phyloP scores from a whole-genome alignment of 208 protist species.

The Acanthamoeba royreba region DNA sequence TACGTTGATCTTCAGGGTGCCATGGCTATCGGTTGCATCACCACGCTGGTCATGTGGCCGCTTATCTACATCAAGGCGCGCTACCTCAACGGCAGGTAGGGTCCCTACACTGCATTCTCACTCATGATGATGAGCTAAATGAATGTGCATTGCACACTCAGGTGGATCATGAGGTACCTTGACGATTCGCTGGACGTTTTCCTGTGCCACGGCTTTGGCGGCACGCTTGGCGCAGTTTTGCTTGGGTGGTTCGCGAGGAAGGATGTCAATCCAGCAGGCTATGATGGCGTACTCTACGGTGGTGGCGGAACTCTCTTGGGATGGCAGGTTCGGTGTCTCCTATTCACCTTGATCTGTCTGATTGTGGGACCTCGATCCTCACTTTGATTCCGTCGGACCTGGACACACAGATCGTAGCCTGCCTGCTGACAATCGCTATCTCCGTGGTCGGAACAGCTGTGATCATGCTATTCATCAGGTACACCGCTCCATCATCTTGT shows the following conservation, averaged over 20 bases:
- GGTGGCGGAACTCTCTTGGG: constrained; percentile 17
- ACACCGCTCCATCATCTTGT: neutral
- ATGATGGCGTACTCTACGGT: neutral
- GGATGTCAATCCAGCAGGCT: neutral
- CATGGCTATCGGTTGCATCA: neutral
- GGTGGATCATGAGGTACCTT: constrained; percentile 18
- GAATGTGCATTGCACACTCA: neutral
- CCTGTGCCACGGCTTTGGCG: neutral
- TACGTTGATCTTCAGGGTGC: neutral
- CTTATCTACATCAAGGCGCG: neutral
- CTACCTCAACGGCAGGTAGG: neutral
- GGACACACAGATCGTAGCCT: neutral
- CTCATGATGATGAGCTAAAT: neutral
- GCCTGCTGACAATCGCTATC: constrained; percentile 11
- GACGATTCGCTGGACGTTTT: constrained; percentile 33
- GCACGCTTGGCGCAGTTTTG: neutral
- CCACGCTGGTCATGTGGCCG: neutral
- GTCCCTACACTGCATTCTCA: neutral
- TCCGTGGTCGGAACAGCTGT: neutral
- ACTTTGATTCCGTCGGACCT: neutral
- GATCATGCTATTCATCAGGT: neutral
- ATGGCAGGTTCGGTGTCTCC: neutral
- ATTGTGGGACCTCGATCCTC: neutral
- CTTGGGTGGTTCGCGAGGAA: neutral
- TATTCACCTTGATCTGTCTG: neutral